phyloP scores from a whole-genome alignment of 257 asterid species.

The Solanum neorickii region DNA sequence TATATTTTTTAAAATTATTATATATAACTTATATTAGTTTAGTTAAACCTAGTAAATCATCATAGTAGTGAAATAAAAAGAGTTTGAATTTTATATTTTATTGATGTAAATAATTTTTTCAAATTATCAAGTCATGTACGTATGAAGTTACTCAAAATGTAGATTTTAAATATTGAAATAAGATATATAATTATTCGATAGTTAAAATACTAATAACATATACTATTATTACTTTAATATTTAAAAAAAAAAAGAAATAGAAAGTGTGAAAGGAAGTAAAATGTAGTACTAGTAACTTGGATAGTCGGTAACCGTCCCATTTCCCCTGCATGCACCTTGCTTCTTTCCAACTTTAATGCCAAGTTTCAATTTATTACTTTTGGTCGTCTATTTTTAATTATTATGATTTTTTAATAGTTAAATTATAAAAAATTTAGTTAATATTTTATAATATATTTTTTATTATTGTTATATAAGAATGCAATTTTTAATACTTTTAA shows the following conservation, averaged over 20 bases:
- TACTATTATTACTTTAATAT: background rate
- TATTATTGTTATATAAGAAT: no score
- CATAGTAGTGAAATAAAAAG: background rate
- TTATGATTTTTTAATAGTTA: fast-evolving
- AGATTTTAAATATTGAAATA: background rate
- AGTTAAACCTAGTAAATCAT: background rate
- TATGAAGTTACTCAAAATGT: background rate
- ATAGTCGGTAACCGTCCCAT: conserved; percentile 9
- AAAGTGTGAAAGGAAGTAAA: background rate
- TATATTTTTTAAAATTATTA: background rate
- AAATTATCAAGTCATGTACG: background rate
- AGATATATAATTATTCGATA: background rate
- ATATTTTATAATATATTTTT: no score
- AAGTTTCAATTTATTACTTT: background rate
- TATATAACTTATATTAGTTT: background rate
- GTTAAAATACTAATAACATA: background rate
- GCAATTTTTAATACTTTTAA: no score
- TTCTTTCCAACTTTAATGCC: background rate
- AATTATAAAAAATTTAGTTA: fast-evolving
- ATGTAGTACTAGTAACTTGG: conserved; percentile 20
- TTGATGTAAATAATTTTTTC: background rate
- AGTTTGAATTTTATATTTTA: background rate
- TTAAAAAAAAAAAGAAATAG: background rate
- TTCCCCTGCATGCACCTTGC: background rate
- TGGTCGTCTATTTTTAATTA: fast-evolving